Evolutionary conservation across 352 stramenopile species (phyloP).

Genomic region (Blastocystis sp.): DNA sequence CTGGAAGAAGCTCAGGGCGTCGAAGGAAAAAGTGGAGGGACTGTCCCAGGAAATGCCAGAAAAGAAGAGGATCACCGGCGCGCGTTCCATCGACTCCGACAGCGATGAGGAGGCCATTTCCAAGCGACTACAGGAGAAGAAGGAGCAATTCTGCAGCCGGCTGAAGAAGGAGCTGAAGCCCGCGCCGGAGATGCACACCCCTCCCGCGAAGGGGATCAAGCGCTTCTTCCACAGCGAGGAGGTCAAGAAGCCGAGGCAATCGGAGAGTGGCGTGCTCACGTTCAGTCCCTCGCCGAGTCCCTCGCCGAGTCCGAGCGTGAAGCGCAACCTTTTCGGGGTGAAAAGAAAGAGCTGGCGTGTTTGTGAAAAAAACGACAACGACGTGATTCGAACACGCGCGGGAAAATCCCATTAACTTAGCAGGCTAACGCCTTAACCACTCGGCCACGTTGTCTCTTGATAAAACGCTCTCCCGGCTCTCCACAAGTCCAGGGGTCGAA

Average conservation of each 20-base stretch:
- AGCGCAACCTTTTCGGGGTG: conserved; percentile 18
- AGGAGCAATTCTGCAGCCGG: conserved; percentile 11
- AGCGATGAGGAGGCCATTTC: conserved; percentile 21
- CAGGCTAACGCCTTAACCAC: conserved; percentile 57
- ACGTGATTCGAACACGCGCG: conserved; percentile 56
- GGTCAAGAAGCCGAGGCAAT: not conserved
- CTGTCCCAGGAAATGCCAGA: not conserved
- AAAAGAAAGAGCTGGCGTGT: conserved; percentile 26
- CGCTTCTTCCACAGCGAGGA: conserved; percentile 48
- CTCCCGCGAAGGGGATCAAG: conserved; percentile 49
- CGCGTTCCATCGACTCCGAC: not conserved
- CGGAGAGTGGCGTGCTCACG: not conserved
- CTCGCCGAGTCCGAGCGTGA: not conserved
- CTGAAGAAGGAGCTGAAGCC: not conserved
- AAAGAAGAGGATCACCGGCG: not conserved
- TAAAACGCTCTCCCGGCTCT: too few species aligned
- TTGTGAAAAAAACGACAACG: conserved; percentile 54
- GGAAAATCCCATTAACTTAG: conserved; percentile 45
- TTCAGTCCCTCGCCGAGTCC: not conserved
- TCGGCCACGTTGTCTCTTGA: conserved; percentile 23
- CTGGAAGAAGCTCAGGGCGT: not conserved
- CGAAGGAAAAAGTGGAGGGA: not conserved
- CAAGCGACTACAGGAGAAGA: not conserved
- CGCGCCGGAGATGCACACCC: not conserved
- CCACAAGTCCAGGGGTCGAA: too few species aligned